Conservation (phyloP, 2,329 filamentous ascomycete species). For the Periconia sp. region DNA sequence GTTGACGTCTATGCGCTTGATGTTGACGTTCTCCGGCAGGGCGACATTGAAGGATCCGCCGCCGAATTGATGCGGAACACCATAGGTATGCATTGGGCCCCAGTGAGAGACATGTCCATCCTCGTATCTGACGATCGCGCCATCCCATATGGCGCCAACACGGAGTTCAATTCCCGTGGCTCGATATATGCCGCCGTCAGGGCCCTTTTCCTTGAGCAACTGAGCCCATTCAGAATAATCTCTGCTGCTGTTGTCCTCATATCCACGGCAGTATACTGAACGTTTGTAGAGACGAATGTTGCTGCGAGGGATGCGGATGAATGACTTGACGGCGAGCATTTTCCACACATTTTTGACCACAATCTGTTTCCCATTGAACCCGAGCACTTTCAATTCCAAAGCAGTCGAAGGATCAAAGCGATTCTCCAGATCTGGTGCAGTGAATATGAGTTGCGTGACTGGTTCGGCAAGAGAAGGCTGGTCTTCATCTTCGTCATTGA, state of each 20-base stretch:
- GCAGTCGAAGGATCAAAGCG: conserved; percentile 37
- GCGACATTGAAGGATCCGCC: conserved; percentile 38
- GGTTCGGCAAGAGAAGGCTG: conserved; percentile 22
- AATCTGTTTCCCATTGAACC: conserved; percentile 50
- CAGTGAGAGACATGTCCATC: conserved; percentile 54
- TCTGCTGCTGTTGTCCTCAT: no score
- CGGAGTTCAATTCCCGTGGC: conserved; percentile 54
- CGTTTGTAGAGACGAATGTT: no score
- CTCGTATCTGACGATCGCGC: conserved; percentile 53
- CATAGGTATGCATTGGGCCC: conserved; percentile 36
- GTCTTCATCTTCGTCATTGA: conserved; percentile 26
- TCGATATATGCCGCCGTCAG: conserved; percentile 41
- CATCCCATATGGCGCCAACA: conserved; percentile 53
- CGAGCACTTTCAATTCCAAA: conserved; percentile 42
- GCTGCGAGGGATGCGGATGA: no score
- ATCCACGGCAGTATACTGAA: no score
- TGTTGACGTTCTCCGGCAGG: conserved; percentile 33
- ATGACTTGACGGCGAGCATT: conserved; percentile 26
- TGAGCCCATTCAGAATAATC: no score
- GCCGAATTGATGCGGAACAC: conserved; percentile 39
- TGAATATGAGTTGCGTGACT: conserved; percentile 23
- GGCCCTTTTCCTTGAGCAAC: no score
- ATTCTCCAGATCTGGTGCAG: conserved; percentile 32
- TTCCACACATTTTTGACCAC: conserved; percentile 42
- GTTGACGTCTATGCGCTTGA: conserved; percentile 41